These are phyloP conservation scores for Acer saccharum DNA, from an alignment of 345 rosid species.

Conservation along the genomic window DNA sequence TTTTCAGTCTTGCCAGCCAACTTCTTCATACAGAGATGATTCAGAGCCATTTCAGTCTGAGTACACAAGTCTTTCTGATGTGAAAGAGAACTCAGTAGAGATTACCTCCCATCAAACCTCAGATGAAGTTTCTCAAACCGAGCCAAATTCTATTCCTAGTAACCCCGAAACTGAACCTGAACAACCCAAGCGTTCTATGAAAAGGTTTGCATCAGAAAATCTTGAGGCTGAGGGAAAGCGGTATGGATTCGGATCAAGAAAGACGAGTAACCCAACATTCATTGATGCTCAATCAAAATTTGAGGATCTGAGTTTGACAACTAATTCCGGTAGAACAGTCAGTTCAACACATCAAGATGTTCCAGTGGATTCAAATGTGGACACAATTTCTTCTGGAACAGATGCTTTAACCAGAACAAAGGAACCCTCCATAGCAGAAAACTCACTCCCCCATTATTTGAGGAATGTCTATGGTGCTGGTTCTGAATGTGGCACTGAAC, in stretches of 20 bases:
- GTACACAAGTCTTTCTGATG: constrained; percentile 34
- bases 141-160: constrained; percentile 24
- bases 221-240: constrained; percentile 50
- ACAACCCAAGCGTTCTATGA: constrained; percentile 56
- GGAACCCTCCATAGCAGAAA: constrained; percentile 39
- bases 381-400: constrained; percentile 32
- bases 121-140: constrained; percentile 35
- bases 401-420: constrained; percentile 27
- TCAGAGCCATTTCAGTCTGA: constrained; percentile 42
- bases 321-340: constrained; percentile 42
- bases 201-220: constrained; percentile 57
- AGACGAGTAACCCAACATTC: constrained; percentile 67
- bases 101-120: constrained; percentile 30
- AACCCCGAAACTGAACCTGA: constrained; percentile 50
- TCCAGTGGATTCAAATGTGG: constrained; percentile 40
- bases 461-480: constrained; percentile 45
- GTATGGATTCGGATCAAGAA: constrained; percentile 44
- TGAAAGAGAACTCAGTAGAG: constrained; percentile 42
- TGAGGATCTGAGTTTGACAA: constrained; percentile 60
- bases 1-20: constrained; percentile 27
- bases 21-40: constrained; percentile 27
- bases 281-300: constrained; percentile 73
- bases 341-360: constrained; percentile 43
- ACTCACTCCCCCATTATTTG: constrained; percentile 21
- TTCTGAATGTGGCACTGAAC: constrained; percentile 92